Percentiles rank a stretch among this genome's conserved stretches.
phyloP scores from a whole-genome alignment of 768 basidiomycete genomes.

The Psilocybe tampanensis region DNA sequence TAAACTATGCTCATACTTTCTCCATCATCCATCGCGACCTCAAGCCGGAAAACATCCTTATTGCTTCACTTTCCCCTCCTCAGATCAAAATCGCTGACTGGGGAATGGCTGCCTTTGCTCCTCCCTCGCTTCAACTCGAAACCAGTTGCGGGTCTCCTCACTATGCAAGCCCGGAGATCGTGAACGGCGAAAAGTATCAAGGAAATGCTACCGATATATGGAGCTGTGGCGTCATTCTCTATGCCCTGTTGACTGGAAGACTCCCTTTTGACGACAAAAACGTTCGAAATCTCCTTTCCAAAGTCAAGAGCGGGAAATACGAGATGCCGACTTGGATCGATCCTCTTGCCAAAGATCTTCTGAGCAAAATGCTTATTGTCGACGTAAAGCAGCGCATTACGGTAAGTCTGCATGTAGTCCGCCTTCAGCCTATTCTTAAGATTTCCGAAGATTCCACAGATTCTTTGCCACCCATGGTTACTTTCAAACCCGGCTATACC shows the following conservation, averaged over 20 bases:
- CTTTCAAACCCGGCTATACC: conserved; percentile 47
- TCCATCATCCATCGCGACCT: conserved; percentile 98
- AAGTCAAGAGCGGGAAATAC: conserved; percentile 87
- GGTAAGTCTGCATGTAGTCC: conserved; percentile 46
- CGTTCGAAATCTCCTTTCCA: conserved; percentile 70
- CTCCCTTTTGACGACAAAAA: conserved; percentile 96
- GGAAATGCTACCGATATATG: conserved; percentile 94
- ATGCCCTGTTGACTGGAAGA: conserved; percentile 84
- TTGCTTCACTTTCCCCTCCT: conserved; percentile 78
- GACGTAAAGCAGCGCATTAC: conserved; percentile 80
- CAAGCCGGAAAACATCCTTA: conserved; percentile 96
- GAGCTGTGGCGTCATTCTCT: conserved; percentile 96
- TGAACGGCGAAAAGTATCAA: conserved; percentile 85
- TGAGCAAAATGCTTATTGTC: conserved; percentile 86
- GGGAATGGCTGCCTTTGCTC: conserved; percentile 97
- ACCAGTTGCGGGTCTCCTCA: conserved; percentile 97
- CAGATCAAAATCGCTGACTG: conserved; percentile 97
- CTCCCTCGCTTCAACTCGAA: conserved; percentile 81
- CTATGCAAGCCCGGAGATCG: conserved; percentile 96
- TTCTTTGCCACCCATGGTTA: conserved; percentile 87
- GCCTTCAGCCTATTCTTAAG: neutral
- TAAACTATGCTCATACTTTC: conserved; percentile 96
- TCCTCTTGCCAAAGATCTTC: conserved; percentile 80
- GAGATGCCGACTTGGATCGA: conserved; percentile 83
- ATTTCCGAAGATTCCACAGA: conserved; percentile 73